These are phyloP conservation scores for Leptographium radiaticola DNA, from an alignment of 2,329 filamentous ascomycete genomes.

Conservation along the genomic window DNA sequence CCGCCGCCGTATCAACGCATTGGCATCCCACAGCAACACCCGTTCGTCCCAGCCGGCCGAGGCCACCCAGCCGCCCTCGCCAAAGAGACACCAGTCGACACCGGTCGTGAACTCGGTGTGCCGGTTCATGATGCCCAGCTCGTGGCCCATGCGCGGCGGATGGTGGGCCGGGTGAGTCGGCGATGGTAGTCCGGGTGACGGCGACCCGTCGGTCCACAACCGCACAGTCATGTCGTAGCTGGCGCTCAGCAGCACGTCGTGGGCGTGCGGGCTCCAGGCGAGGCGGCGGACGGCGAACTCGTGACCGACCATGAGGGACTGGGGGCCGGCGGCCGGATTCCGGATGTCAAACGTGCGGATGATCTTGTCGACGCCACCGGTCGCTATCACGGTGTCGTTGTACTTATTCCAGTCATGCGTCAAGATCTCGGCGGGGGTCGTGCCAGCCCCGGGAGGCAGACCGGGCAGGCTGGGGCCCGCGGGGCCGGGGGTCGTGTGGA, in stretches of 20 bases:
- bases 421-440: constrained; percentile 66
- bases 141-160: constrained; percentile 40
- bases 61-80: constrained; percentile 88
- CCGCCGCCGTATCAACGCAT: constrained; percentile 25
- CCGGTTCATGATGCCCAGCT: constrained; percentile 76
- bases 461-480: constrained; percentile 11
- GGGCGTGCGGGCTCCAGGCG: constrained; percentile 88
- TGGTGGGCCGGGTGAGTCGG: constrained; percentile 15
- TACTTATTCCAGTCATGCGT: constrained; percentile 99
- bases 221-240: constrained; percentile 98
- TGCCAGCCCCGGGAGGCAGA: constrained; percentile 15
- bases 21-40: constrained; percentile 84
- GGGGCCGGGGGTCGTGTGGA: constrained; percentile 48
- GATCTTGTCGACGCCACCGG: constrained; percentile 74
- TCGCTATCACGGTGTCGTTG: constrained; percentile 68
- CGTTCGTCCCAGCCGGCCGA: constrained; percentile 91
- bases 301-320: constrained; percentile 68
- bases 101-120: constrained; percentile 96
- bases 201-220: constrained; percentile 70
- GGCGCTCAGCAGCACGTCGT: constrained; percentile 72
- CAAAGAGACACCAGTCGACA: constrained; percentile 96
- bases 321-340: constrained; percentile 57
- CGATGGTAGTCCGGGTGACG: constrained; percentile 20
- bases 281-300: constrained; percentile 80
- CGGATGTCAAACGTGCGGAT: constrained; percentile 88